Evolutionary conservation across 164 flowering plant genomes (phyloP).

Genomic region (Dillenia suffruticosa): DNA sequence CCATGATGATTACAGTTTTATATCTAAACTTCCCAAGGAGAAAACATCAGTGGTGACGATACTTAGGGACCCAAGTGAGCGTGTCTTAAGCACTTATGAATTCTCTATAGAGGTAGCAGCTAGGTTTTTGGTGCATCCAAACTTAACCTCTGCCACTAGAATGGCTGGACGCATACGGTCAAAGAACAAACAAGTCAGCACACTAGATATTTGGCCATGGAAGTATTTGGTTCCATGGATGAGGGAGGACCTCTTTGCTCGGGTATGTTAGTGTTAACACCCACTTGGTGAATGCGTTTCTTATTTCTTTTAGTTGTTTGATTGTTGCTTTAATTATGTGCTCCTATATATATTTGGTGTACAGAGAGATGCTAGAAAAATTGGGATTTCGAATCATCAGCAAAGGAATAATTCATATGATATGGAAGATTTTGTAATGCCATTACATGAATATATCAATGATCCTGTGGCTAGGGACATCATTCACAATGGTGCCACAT

Average conservation of each 20-base stretch:
- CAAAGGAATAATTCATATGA: conserved; percentile 46
- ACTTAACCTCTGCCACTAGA: conserved; percentile 67
- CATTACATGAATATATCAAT: conserved; percentile 65
- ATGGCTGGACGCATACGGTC: conserved; percentile 47
- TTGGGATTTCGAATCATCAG: conserved; percentile 10
- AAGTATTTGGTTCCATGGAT: conserved; percentile 99
- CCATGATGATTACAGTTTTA: conserved; percentile 96
- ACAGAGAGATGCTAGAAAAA: conserved; percentile 74
- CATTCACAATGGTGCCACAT: conserved; percentile 94
- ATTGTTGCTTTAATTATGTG: neutral
- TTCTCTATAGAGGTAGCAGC: conserved; percentile 96
- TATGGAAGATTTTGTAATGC: conserved; percentile 73
- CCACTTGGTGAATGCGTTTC: neutral
- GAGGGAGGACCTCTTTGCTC: conserved; percentile 87
- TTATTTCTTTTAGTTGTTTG: neutral
- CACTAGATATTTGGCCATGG: conserved; percentile 99
- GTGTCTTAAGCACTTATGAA: conserved; percentile 94
- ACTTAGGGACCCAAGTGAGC: conserved; percentile 83
- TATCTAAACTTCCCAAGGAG: conserved; percentile 75
- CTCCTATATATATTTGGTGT: conserved; percentile 6
- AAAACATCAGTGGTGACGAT: conserved; percentile 88
- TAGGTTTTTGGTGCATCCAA: conserved; percentile 86
- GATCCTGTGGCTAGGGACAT: conserved; percentile 75
- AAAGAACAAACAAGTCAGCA: conserved; percentile 56
- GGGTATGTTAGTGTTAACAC: conserved; percentile 48